phyloP scores from a whole-genome alignment of 1,284 basidiomycete species.

The Cryptococcus sp. region DNA sequence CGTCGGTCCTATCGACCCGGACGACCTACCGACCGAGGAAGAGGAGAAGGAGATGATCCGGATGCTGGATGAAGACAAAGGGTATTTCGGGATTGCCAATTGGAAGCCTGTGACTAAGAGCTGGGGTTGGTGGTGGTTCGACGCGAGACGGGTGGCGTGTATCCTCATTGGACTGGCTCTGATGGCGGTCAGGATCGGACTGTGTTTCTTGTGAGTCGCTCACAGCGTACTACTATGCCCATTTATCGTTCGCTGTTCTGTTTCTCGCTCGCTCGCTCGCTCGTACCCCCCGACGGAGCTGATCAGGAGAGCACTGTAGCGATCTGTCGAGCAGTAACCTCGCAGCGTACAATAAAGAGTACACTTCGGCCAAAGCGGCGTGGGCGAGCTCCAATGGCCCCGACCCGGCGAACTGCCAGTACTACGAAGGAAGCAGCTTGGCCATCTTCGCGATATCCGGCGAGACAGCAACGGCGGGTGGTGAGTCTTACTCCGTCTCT shows the following conservation, averaged over 20 bases:
- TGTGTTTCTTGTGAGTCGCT: constrained; percentile 26
- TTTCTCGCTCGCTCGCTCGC: no score
- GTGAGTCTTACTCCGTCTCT: constrained; percentile 10
- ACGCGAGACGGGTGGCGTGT: constrained; percentile 20
- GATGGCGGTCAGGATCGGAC: constrained; percentile 23
- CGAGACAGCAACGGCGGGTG: constrained; percentile 9
- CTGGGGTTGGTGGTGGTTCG: constrained; percentile 28
- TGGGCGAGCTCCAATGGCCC: constrained; percentile 29
- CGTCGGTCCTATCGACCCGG: constrained; percentile 5
- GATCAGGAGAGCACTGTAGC: constrained; percentile 3
- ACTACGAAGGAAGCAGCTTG: constrained; percentile 26
- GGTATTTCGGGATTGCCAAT: constrained; percentile 25
- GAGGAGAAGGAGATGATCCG: constrained; percentile 16
- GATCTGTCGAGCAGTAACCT: constrained; percentile 11
- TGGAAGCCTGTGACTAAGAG: constrained; percentile 19
- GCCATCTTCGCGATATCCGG: constrained; percentile 23
- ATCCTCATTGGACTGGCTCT: constrained; percentile 12
- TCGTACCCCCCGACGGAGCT: no score
- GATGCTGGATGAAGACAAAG: constrained; percentile 14
- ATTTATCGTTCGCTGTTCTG: neutral
- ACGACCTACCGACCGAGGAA: constrained; percentile 9
- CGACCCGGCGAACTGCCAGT: constrained; percentile 22
- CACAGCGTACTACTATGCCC: neutral
- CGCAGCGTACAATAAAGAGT: constrained; percentile 20
- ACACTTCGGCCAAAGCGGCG: constrained; percentile 9